Conservation (phyloP, 441 rosid genomes). For the Kokia cookei region DNA sequence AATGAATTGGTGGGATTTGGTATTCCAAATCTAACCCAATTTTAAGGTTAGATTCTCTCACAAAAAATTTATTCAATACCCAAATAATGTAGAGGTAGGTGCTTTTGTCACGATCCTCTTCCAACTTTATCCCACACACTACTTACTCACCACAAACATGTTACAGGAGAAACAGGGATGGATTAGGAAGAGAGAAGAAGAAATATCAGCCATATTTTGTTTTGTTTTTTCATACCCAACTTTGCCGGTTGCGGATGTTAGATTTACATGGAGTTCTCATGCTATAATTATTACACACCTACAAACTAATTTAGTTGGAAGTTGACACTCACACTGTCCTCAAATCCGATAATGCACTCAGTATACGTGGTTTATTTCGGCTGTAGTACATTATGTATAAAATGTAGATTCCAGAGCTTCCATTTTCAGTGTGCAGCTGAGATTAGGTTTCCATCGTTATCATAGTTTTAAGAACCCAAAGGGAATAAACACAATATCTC, state of each 20-base stretch:
- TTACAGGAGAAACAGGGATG: background rate
- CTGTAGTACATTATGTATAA: background rate
- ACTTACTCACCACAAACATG: background rate
- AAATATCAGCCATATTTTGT: background rate
- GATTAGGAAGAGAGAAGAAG: background rate
- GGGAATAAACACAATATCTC: conserved; percentile 1
- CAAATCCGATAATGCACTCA: background rate
- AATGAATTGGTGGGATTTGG: background rate
- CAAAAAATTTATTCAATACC: background rate
- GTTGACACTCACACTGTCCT: background rate
- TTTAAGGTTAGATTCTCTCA: background rate
- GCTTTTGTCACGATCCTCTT: background rate
- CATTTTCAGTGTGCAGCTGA: background rate
- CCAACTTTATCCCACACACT: background rate
- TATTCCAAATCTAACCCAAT: background rate
- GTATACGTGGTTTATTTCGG: background rate
- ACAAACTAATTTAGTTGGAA: background rate
- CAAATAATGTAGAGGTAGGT: background rate
- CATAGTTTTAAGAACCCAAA: background rate
- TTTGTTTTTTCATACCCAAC: background rate
- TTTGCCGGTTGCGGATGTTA: background rate
- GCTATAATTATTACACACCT: background rate
- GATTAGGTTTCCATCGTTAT: conserved; percentile 1
- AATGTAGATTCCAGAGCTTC: background rate
- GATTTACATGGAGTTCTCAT: background rate